Evolutionary conservation across 768 basidiomycete species (phyloP), one percentile per base, ranked within the genome.

Genomic region (Boletus tylopilopsis): DNA sequence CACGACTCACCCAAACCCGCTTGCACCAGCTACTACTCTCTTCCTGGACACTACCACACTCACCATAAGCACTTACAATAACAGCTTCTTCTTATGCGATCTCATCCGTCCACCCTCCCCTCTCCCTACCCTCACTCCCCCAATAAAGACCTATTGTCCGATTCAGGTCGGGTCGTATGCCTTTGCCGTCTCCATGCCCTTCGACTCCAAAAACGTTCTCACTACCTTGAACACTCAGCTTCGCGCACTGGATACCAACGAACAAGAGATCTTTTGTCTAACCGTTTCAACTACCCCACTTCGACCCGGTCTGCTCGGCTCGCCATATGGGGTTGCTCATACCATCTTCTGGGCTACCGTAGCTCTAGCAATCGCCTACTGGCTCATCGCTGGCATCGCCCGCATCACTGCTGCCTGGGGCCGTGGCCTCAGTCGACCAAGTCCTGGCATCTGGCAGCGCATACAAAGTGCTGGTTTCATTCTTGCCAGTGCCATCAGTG

Each of bases 401-500:
- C 79, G 95, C 36, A 76, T 93, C 23, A 77, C 81, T 13, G 89
- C 93, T 9, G 93, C 94, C 0, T 94, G 90, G 90, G 77, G 83
- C 29, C 76, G 91, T 53, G 87, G 87, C 30, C 70, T 78, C 13
- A 64, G 50, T 44, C 72, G 84, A 61, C 74, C 79, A 25, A 80
- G 80, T 35, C 71, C 76, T 29, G 80, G 85, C 24, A 50, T 85
- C 46, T 83, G 88, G 85, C 70, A 81, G 38, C 77, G 85, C 61
- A 74, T 88, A 13, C 86, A 94, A 62, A 88, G 88, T 68, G 83
- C 82, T 8, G 90, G 94, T 6, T 91, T 91, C 58, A 85, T 97
- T 59, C 71, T 95, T 34, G 89, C 92, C 18, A 94, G 94, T 69
- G 92, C 94, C 0, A 81, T 95, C 57, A 94, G 93, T 47, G 96